A percentile compares a stretch with the other conserved stretches of the same genome.
phyloP scores from a whole-genome alignment of 2,329 filamentous ascomycete species.

The Sporothrix humicola region DNA sequence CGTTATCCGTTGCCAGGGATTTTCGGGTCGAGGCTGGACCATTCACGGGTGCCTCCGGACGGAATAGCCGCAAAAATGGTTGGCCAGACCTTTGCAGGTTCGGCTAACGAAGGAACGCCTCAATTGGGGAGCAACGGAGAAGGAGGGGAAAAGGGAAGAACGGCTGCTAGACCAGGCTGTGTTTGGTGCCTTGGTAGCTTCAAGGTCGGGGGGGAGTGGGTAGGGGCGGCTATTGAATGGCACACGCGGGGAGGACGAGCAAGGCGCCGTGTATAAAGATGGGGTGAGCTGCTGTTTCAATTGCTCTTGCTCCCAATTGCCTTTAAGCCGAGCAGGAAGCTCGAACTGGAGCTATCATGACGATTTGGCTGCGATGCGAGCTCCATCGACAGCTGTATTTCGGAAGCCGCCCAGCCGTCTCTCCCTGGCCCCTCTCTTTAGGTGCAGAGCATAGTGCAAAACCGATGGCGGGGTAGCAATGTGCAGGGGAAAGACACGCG shows the following conservation, averaged over 20 bases:
- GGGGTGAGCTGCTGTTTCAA: constrained; percentile 21
- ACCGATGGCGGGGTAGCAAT: constrained; percentile 25
- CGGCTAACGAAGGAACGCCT: constrained; percentile 27
- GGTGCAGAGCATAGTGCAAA: background rate
- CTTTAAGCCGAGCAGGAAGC: constrained; percentile 16
- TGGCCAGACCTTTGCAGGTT: constrained; percentile 29
- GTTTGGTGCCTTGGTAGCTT: constrained; percentile 18
- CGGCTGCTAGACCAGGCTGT: background rate
- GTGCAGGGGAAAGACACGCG: constrained; percentile 13
- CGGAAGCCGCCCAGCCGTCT: background rate
- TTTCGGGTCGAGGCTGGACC: constrained; percentile 31
- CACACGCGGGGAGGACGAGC: constrained; percentile 20
- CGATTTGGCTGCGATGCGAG: constrained; percentile 8
- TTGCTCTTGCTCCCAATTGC: constrained; percentile 17
- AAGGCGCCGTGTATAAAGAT: constrained; percentile 13
- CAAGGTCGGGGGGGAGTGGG: constrained; percentile 6
- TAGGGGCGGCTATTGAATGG: constrained; percentile 29
- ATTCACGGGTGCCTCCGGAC: constrained; percentile 35
- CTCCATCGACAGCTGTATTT: background rate
- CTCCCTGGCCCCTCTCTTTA: background rate
- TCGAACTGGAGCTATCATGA: constrained; percentile 16
- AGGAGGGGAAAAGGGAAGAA: constrained; percentile 21
- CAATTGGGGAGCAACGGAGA: constrained; percentile 24
- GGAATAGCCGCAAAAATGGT: constrained; percentile 33
- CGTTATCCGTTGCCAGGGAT: constrained; percentile 28